A percentile compares a stretch with the other conserved stretches of the same genome.
Conservation (phyloP, 108 stramenopile genomes). For the Nitzschia putrida region DNA sequence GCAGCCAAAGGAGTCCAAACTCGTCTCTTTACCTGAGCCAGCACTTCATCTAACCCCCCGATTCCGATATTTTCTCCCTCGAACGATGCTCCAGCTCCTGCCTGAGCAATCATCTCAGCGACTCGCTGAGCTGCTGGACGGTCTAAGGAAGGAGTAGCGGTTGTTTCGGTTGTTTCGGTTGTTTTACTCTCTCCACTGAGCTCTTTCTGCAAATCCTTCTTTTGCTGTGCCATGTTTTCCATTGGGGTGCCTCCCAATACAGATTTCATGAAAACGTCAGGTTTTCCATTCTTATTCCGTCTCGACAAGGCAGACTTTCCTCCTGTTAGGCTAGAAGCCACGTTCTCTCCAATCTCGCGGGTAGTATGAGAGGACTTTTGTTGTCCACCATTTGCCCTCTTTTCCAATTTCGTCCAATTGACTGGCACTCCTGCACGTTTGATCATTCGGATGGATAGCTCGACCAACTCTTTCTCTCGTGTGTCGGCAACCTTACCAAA, state of each 20-base stretch:
- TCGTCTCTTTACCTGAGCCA: slow-evolving; percentile 71
- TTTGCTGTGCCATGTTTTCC: slow-evolving; percentile 44
- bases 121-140: slow-evolving; percentile 45
- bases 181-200: slow-evolving; percentile 12
- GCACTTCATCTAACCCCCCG: slow-evolving; percentile 84
- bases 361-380: slow-evolving; percentile 1
- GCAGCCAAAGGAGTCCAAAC: slow-evolving; percentile 87
- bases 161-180: not conserved
- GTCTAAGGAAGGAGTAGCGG: slow-evolving; percentile 1
- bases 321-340: slow-evolving; percentile 10
- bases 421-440: slow-evolving; percentile 67
- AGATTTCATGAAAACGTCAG: slow-evolving; percentile 49
- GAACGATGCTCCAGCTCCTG: slow-evolving; percentile 73
- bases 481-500: slow-evolving; percentile 56
- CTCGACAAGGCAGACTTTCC: slow-evolving; percentile 52
- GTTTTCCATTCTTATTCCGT: slow-evolving; percentile 22
- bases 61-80: slow-evolving; percentile 69
- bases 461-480: slow-evolving; percentile 44
- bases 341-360: slow-evolving; percentile 11
- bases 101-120: slow-evolving; percentile 70
- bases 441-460: slow-evolving; percentile 51
- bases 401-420: slow-evolving; percentile 1
- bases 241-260: slow-evolving; percentile 24
- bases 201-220: slow-evolving; percentile 45
- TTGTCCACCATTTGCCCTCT: not conserved